Conservation (phyloP, 2,329 filamentous ascomycete genomes). For the Hypomyces rosellus region DNA sequence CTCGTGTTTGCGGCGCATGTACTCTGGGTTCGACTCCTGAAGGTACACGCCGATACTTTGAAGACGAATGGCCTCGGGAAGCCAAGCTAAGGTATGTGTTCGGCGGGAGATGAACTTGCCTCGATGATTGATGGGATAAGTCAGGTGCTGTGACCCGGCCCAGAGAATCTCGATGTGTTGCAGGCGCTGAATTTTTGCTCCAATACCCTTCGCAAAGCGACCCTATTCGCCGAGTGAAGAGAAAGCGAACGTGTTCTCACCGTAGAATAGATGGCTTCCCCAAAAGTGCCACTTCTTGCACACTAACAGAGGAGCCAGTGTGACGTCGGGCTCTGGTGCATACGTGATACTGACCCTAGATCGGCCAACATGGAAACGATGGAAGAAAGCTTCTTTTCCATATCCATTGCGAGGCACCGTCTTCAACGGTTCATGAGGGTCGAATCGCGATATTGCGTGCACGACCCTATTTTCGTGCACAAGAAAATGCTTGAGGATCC, state of each 20-base stretch:
- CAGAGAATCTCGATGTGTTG: slow-evolving; percentile 40
- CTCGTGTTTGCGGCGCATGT: slow-evolving; percentile 35
- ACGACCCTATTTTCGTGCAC: slow-evolving; percentile 29
- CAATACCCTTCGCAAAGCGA: slow-evolving; percentile 39
- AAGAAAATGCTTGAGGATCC: slow-evolving; percentile 32
- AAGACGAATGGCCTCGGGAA: slow-evolving; percentile 33
- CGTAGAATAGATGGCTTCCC: slow-evolving; percentile 40
- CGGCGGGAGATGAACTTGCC: slow-evolving; percentile 31
- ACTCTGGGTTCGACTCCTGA: slow-evolving; percentile 26
- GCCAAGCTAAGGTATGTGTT: slow-evolving; percentile 28
- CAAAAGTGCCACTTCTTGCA: slow-evolving; percentile 35
- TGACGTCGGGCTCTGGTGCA: slow-evolving; percentile 27
- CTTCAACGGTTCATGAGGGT: slow-evolving; percentile 23
- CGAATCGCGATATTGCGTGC: slow-evolving; percentile 41
- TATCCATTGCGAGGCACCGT: slow-evolving; percentile 13
- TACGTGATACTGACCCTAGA: slow-evolving; percentile 25
- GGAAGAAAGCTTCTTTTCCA: slow-evolving; percentile 19
- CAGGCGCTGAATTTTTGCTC: slow-evolving; percentile 34
- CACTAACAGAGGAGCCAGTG: slow-evolving; percentile 34
- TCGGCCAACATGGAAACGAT: slow-evolving; percentile 34
- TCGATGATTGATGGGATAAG: slow-evolving; percentile 10
- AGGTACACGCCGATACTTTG: slow-evolving; percentile 35
- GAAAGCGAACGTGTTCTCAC: slow-evolving; percentile 44
- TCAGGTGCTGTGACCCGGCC: slow-evolving; percentile 30
- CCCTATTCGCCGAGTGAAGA: slow-evolving; percentile 47